phyloP scores from a whole-genome alignment of 2,329 filamentous ascomycete species.

The Diaporthe velutina region DNA sequence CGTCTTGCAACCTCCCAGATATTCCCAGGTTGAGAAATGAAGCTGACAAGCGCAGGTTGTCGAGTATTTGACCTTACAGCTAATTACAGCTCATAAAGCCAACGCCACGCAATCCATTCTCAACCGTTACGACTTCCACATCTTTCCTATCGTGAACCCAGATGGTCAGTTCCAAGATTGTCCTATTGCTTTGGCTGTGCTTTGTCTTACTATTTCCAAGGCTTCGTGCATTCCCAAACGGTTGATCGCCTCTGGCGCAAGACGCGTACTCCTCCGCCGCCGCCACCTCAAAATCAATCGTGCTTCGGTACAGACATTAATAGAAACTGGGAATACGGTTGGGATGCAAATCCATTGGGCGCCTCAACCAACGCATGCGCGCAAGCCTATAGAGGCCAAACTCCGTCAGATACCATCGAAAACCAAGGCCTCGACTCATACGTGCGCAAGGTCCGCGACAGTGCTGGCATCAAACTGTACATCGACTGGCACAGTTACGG shows the following conservation, averaged over 20 bases:
- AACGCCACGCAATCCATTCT: conserved; percentile 53
- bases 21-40: neutral
- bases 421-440: conserved; percentile 61
- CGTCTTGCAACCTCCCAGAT: neutral
- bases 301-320: conserved; percentile 66
- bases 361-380: conserved; percentile 65
- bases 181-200: neutral
- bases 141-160: conserved; percentile 73
- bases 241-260: conserved; percentile 73
- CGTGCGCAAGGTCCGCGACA: conserved; percentile 44
- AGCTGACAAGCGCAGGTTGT: conserved; percentile 57
- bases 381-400: conserved; percentile 61
- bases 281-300: conserved; percentile 39
- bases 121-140: conserved; percentile 75
- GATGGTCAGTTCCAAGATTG: conserved; percentile 65
- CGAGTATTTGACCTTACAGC: conserved; percentile 65
- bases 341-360: conserved; percentile 61
- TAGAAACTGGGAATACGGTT: conserved; percentile 69
- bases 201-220: conserved; percentile 45
- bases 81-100: conserved; percentile 60
- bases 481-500: conserved; percentile 58
- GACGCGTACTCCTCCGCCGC: conserved; percentile 59
- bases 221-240: conserved; percentile 68
- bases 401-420: conserved; percentile 60
- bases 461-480: conserved; percentile 53